These are phyloP conservation scores for Endotrypanum monterogeii DNA, from an alignment of 208 protist genomes.

Conservation along the genomic window DNA sequence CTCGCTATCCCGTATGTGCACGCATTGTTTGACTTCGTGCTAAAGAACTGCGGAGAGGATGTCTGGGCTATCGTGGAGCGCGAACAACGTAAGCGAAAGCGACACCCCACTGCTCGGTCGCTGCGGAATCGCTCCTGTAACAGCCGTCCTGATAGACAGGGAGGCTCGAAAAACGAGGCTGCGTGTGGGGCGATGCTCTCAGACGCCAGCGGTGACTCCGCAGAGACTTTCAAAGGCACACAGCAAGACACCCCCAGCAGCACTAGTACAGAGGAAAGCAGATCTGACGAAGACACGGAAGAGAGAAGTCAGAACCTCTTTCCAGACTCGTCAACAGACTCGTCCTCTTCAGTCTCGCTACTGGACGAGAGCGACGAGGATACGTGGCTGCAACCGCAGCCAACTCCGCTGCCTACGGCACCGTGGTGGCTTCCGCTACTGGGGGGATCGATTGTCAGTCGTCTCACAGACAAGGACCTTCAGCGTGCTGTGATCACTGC, in stretches of 20 bases:
- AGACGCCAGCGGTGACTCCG: background rate
- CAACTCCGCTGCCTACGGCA: conserved; percentile 30
- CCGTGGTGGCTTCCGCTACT: conserved; percentile 65
- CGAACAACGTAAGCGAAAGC: conserved; percentile 5
- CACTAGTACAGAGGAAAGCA: background rate
- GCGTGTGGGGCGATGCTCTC: background rate
- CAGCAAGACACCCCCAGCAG: background rate
- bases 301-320: background rate
- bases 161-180: background rate
- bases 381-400: conserved; percentile 35
- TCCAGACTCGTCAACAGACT: conserved; percentile 14
- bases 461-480: conserved; percentile 50
- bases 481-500: conserved; percentile 41
- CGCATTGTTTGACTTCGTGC: conserved; percentile 34
- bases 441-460: conserved; percentile 52
- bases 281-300: conserved; percentile 15
- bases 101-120: background rate
- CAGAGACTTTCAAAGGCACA: background rate
- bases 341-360: background rate
- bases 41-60: conserved; percentile 24
- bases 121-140: background rate
- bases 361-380: conserved; percentile 25
- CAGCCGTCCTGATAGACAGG: background rate
- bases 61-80: conserved; percentile 1
- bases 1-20: conserved; percentile 50